Evolutionary conservation across 73 alveolate species (phyloP).

Genomic region (Urostyla sp.): DNA sequence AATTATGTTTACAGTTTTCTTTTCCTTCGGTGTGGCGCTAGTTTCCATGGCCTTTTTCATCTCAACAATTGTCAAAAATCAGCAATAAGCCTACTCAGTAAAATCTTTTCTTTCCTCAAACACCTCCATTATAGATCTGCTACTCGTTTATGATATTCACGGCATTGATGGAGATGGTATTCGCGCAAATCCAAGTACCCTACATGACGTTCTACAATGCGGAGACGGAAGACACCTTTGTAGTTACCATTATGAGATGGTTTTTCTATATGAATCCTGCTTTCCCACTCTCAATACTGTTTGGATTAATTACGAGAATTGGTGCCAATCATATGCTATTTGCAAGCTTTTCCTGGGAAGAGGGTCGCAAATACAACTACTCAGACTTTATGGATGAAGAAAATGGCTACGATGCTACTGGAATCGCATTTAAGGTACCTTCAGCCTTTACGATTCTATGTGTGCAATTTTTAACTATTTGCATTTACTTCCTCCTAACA

Average conservation of each 20-base stretch:
- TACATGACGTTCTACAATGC: constrained; percentile 55
- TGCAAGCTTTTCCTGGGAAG: constrained; percentile 7
- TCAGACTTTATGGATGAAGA: constrained; percentile 5
- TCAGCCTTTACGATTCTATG: constrained; percentile 6
- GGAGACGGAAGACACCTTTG: constrained; percentile 18
- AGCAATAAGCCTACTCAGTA: constrained; percentile 50
- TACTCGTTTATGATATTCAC: constrained; percentile 48
- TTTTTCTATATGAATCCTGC: constrained; percentile 51
- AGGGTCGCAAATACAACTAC: constrained; percentile 49
- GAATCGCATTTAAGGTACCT: constrained; percentile 37
- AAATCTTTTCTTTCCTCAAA: neutral
- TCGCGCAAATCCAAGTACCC: constrained; percentile 36
- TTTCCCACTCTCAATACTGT: constrained; percentile 43
- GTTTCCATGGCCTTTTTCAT: constrained; percentile 44
- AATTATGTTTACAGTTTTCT: constrained; percentile 41
- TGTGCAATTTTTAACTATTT: too few relatives aligned
- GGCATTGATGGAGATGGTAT: constrained; percentile 36
- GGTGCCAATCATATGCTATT: constrained; percentile 52
- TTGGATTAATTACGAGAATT: constrained; percentile 18
- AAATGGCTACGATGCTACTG: neutral
- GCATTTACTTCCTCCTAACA: constrained; percentile 9
- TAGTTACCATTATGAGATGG: neutral
- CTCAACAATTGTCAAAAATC: constrained; percentile 36
- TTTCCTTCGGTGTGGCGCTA: constrained; percentile 44
- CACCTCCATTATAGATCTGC: constrained; percentile 7